Evolutionary conservation across 164 flowering plant species (phyloP), one percentile per base, ranked within the genome.

Genomic region (Chimonanthus praecox): DNA sequence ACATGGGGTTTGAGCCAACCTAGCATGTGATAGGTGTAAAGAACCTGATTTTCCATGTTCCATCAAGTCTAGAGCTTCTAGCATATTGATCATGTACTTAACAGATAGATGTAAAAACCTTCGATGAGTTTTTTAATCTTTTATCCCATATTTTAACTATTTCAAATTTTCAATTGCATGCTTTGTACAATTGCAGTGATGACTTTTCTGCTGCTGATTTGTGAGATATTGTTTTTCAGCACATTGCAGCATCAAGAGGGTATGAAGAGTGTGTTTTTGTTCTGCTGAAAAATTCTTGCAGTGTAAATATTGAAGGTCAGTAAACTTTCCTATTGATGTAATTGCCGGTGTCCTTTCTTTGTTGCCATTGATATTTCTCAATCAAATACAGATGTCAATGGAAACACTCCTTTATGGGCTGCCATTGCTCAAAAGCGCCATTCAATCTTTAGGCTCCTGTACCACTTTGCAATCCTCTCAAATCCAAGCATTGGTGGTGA

Each of bases 331-430:
- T 15, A 49, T 9, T 54, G 15, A 11, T n/a, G 16, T 13, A 54
- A 54, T 7, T 54, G 5, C n/a, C 60, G 10, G n/a, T 10, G 10
- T n/a, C 16, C 60, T 54, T n/a, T 54, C 15, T 54, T 54, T 54
- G 58, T 49, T 9, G 33, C 47, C 18, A 18, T 49, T 33, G 11
- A 13, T 47, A 20, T 18, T n/a, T 62, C 49, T 58, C 45, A 49
- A 75, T 73, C n/a, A 16, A 67, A 77, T 54, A 67, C 88, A 94
- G 97, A 94, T 72, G 48, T 78, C 46, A 81, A 88, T 71, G 97
- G 96, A 9, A 83, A 92, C 82, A 90, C 91, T 51, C 89, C 98
- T 18, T 21, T 89, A 73, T 94, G 97, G 98, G 87, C 87, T 49
- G 91, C 97, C 15, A 84, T 94, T 68, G 71, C 89, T 21, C 63